A percentile compares a stretch with the other conserved stretches of the same genome.
phyloP scores from a whole-genome alignment of 495 filamentous ascomycete species.

The Hypomontagnella monticulosa region DNA sequence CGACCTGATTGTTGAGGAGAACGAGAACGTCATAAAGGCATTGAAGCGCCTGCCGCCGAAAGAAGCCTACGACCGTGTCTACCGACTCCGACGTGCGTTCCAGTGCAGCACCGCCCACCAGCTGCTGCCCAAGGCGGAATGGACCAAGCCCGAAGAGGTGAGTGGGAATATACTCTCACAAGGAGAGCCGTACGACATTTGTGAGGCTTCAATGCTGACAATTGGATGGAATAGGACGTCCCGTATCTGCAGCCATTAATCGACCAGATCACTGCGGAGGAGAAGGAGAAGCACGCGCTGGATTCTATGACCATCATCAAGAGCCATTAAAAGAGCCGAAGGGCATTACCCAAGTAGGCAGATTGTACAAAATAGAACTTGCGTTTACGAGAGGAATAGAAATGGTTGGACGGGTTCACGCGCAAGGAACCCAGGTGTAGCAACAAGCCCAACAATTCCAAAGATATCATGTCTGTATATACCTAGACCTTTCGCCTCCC shows the following conservation, averaged over 20 bases:
- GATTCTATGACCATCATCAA: slow-evolving; percentile 78
- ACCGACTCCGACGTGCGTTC: slow-evolving; percentile 92
- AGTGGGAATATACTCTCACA: neutral
- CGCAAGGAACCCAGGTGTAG: slow-evolving; percentile 19
- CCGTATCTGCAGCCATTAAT: slow-evolving; percentile 84
- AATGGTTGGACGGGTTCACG: slow-evolving; percentile 15
- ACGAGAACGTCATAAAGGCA: slow-evolving; percentile 82
- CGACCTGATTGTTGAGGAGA: slow-evolving; percentile 92
- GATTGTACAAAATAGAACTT: slow-evolving; percentile 38
- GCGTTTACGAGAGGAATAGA: slow-evolving; percentile 35
- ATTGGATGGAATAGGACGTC: slow-evolving; percentile 66
- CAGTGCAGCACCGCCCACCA: slow-evolving; percentile 81
- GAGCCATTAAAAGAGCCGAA: slow-evolving; percentile 51
- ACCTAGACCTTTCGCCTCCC: slow-evolving; percentile 13
- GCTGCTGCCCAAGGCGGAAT: slow-evolving; percentile 81
- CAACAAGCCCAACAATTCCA: slow-evolving; percentile 5
- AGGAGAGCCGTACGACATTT: neutral
- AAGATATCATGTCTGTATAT: slow-evolving; percentile 25
- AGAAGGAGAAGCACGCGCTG: slow-evolving; percentile 80
- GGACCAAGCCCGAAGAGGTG: slow-evolving; percentile 66
- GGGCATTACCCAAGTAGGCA: neutral
- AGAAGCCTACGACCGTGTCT: slow-evolving; percentile 95
- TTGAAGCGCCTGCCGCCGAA: slow-evolving; percentile 89
- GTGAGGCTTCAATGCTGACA: slow-evolving; percentile 10
- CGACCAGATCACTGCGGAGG: slow-evolving; percentile 82